Percentiles rank a stretch among this genome's conserved stretches.
phyloP scores from a whole-genome alignment of 805 yeast species.

The Debaryomyces hansenii region DNA sequence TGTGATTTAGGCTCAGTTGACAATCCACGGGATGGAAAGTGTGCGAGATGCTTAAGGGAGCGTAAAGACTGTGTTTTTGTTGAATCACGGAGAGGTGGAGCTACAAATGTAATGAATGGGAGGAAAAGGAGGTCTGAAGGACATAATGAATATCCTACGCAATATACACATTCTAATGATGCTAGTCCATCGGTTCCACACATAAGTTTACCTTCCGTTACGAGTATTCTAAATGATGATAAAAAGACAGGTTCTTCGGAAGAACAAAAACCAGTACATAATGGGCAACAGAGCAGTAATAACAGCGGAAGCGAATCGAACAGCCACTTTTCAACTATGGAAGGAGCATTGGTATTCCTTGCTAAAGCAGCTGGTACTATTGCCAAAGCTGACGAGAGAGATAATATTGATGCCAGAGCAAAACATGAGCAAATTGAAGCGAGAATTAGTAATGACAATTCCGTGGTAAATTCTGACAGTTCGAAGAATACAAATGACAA shows the following conservation, averaged over 20 bases:
- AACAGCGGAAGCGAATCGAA: constrained; percentile 1
- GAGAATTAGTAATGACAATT: neutral
- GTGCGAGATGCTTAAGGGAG: constrained; percentile 82
- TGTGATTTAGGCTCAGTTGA: constrained; percentile 83
- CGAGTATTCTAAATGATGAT: constrained; percentile 14
- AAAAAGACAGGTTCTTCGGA: neutral
- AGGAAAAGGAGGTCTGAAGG: constrained; percentile 51
- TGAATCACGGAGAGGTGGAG: constrained; percentile 35
- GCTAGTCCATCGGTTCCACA: neutral
- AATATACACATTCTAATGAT: neutral
- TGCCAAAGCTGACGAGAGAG: constrained; percentile 67
- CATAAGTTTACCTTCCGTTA: constrained; percentile 9
- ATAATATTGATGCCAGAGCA: constrained; percentile 53
- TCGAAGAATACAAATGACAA: neutral
- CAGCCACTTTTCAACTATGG: constrained; percentile 42
- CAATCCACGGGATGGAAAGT: constrained; percentile 75
- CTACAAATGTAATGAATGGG: constrained; percentile 38
- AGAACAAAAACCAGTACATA: neutral
- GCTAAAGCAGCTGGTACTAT: constrained; percentile 81
- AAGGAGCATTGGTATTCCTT: constrained; percentile 66
- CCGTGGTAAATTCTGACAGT: neutral
- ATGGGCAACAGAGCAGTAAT: neutral
- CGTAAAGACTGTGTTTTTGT: constrained; percentile 75
- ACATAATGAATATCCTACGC: neutral
- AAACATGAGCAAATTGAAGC: constrained; percentile 48